These are phyloP conservation scores for Paradendryphiella salina DNA, from an alignment of 2,329 filamentous ascomycete genomes.

Conservation along the genomic window DNA sequence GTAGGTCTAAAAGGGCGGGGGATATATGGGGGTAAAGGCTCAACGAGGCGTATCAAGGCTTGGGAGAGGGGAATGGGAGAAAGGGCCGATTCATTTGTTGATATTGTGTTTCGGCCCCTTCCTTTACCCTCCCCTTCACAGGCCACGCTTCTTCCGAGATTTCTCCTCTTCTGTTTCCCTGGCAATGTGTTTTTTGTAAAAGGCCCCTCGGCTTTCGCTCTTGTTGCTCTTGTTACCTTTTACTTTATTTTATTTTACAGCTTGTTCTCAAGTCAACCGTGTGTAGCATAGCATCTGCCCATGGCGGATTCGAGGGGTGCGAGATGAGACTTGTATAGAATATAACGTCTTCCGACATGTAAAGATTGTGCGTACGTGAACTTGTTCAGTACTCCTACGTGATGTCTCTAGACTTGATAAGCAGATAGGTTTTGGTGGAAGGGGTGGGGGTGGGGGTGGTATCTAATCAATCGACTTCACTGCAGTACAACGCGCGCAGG, in stretches of 20 bases:
- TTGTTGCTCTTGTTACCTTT: background rate
- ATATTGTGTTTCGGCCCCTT: slow-evolving; percentile 25
- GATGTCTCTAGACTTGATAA: no score
- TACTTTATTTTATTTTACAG: background rate
- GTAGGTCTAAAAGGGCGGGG: background rate
- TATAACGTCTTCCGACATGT: slow-evolving; percentile 12
- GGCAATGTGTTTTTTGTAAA: slow-evolving; percentile 16
- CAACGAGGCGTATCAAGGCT: slow-evolving; percentile 9
- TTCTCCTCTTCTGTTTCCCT: slow-evolving; percentile 32
- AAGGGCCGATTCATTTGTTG: slow-evolving; percentile 17
- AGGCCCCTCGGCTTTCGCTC: slow-evolving; percentile 23
- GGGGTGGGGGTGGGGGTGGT: background rate
- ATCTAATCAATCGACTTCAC: no score
- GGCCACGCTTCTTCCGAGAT: slow-evolving; percentile 10
- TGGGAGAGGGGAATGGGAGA: no score
- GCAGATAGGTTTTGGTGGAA: background rate
- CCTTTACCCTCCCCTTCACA: background rate
- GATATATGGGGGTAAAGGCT: background rate
- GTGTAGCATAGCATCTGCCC: slow-evolving; percentile 22
- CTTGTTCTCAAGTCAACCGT: slow-evolving; percentile 6
- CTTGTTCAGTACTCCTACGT: no score
- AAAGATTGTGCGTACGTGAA: background rate
- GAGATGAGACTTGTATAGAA: slow-evolving; percentile 23
- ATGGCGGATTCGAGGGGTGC: slow-evolving; percentile 3
- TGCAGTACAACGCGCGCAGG: no score